phyloP scores from a whole-genome alignment of 768 basidiomycete genomes.

The Calocybe gangraenosa region DNA sequence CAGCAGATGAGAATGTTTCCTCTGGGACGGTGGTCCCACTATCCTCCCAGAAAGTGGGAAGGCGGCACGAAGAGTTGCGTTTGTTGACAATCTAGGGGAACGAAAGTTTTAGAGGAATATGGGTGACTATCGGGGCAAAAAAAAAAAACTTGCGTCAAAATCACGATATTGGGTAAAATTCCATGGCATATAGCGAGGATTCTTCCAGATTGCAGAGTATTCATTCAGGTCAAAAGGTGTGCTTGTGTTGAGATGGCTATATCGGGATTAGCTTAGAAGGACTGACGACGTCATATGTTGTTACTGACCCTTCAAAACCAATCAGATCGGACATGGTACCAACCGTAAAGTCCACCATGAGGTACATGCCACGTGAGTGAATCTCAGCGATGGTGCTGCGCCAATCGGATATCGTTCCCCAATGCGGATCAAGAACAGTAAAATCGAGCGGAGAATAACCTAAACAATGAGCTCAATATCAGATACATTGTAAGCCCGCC shows the following conservation, averaged over 20 bases:
- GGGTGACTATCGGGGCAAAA: no score
- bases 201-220: slow-evolving; percentile 70
- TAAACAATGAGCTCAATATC: slow-evolving; percentile 22
- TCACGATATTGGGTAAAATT: slow-evolving; percentile 82
- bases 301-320: slow-evolving; percentile 73
- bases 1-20: slow-evolving; percentile 26
- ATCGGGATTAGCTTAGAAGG: slow-evolving; percentile 4
- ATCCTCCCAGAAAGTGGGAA: slow-evolving; percentile 81
- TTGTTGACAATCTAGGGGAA: slow-evolving; percentile 52
- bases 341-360: slow-evolving; percentile 92
- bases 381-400: slow-evolving; percentile 66
- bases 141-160: slow-evolving; percentile 62
- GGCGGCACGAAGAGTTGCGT: slow-evolving; percentile 68
- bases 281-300: neutral
- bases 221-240: slow-evolving; percentile 78
- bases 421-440: slow-evolving; percentile 87
- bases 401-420: slow-evolving; percentile 85
- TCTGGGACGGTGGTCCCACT: slow-evolving; percentile 60
- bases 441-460: slow-evolving; percentile 95
- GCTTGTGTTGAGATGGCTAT: slow-evolving; percentile 71
- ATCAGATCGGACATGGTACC: slow-evolving; percentile 89
- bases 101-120: no score
- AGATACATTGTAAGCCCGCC: slow-evolving; percentile 1
- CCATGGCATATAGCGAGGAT: slow-evolving; percentile 78
- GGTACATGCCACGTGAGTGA: slow-evolving; percentile 82